Base-by-base conservation (phyloP, 805 yeast species). In the Metschnikowia koreensis region DNA sequence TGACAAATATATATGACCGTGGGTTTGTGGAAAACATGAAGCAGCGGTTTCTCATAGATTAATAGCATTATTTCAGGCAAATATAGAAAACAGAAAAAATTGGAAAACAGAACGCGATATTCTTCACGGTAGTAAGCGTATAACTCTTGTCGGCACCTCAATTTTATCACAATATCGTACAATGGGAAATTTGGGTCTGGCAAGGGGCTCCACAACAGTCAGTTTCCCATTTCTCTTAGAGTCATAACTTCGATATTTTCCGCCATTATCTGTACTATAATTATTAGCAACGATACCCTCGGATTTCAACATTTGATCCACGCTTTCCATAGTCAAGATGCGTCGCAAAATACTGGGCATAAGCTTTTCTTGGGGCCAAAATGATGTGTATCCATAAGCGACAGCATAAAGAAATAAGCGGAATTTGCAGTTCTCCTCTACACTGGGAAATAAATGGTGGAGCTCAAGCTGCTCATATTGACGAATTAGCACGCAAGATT, bases 1-100 rank as follows among this genome's bases (percentile, higher is more conserved):
- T 80, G 55, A 61, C 55, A 37, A 81, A 81, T 55, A 63, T 77
- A 8, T 81, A 81, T 59, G 86, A 81, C 53, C 57, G 54, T 8
- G 86, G 85, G 2, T 79, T 81, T 55, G 57, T 66, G 62, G 48
- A 52, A 1, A 81, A 81, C 55, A 47, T 77, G 10, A 61, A 52
- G 37, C 70, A 10, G 10, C 31, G 52, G 29, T 16, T 49, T 28
- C 27, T 11, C 36, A 27, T 26, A 26, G 28, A 40, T 13, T 2
- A 13, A 13, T 11, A 33, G n/a, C 39, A n/a, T 12, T 37, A 37
- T 37, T 13, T 11, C 4, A 22, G 22, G 22, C 4, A 22, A 22
- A 22, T 3, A 22, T 22, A 22, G 22, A 22, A 22, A 22, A 29
- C 10, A 29, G 33, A 31, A 9, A 31, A 31, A 9, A 31, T 3